Base-by-base conservation (phyloP, 139 green algal species). In the Volvox reticuliferus region DNA sequence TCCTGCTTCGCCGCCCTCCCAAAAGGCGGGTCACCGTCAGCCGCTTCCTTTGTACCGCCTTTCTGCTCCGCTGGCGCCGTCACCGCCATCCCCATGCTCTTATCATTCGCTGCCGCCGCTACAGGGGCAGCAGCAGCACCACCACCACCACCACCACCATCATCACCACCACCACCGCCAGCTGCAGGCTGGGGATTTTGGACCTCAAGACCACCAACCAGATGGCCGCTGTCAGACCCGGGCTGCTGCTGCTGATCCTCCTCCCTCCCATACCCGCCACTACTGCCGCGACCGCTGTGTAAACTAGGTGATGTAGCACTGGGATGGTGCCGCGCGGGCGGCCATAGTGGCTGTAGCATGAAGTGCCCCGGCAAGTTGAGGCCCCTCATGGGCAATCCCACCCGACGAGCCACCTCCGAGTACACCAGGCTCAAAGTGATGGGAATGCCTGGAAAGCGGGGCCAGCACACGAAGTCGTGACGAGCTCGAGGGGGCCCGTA, bases 371-470 rank as follows among this genome's bases (percentile, higher is more conserved):
- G 94, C 79, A 90, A 71, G 73, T 90, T 90, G 77, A 97, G 78
- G 26, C 94, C 94, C 20, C 81, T 65, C 92, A 96, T 90, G 32
- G 26, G 30, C 21, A 96, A 80, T 0, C 91, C 93, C 67, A 93
- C 20, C 14, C 91, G 69, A 28, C 83, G 71, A 30, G 90, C 89
- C 28, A 97, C 93, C 89, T 95, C 93, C 86, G 94, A 94, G 86
- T 97, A 97, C 5, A 97, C 77, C n/a, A 97, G 62, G 16, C 80
- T 86, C 35, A 97, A 75, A 1, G 93, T 95, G 93, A 97, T 97
- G 85, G 95, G 95, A 35, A 97, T 96, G 75, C 95, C 92, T 94
- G 73, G 36, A 5, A 32, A 18, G 68, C 44, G 26, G 61, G 71
- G 71, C 1, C 71, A 30, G 71, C 24, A 14, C 6, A 75, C 3